Evolutionary conservation across 2,329 filamentous ascomycete genomes (phyloP).

Genomic region (Fusarium humuli): DNA sequence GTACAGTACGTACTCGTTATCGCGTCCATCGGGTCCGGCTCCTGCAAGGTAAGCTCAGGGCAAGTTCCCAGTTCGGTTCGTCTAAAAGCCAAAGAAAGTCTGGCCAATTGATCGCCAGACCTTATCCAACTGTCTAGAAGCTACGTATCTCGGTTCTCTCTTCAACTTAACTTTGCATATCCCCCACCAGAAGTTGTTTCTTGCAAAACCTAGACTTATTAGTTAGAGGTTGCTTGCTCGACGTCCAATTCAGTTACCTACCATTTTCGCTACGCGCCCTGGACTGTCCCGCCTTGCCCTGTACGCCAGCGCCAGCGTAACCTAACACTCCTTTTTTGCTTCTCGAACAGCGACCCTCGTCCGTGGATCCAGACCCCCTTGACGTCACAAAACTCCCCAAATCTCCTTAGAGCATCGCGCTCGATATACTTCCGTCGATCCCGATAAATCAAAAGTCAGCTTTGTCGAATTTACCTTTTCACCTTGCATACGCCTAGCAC

Average conservation of each 20-base stretch:
- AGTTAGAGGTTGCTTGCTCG: background rate
- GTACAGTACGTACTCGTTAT: constrained; percentile 36
- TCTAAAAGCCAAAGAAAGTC: constrained; percentile 18
- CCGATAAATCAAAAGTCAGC: constrained; percentile 30
- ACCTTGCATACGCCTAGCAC: constrained; percentile 10
- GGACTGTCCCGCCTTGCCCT: background rate
- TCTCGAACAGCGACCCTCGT: constrained; percentile 17
- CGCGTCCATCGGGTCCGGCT: constrained; percentile 10
- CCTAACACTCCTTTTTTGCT: constrained; percentile 25
- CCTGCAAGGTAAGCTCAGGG: constrained; percentile 7
- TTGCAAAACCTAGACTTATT: background rate
- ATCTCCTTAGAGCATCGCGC: constrained; percentile 32
- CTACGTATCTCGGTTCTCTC: constrained; percentile 18
- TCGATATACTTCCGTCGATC: constrained; percentile 43
- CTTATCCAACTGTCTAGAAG: constrained; percentile 28
- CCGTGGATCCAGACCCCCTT: constrained; percentile 36
- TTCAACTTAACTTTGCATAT: constrained; percentile 22
- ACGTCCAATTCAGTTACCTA: background rate
- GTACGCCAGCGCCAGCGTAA: constrained; percentile 27
- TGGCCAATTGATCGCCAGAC: constrained; percentile 22
- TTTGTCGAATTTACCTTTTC: constrained; percentile 29
- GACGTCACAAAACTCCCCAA: constrained; percentile 44
- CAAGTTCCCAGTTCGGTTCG: constrained; percentile 13
- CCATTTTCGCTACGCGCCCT: constrained; percentile 14
- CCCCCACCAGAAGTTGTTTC: constrained; percentile 14